Conservation (phyloP, 768 basidiomycete species). For the Suillus fuscotomentosus region DNA sequence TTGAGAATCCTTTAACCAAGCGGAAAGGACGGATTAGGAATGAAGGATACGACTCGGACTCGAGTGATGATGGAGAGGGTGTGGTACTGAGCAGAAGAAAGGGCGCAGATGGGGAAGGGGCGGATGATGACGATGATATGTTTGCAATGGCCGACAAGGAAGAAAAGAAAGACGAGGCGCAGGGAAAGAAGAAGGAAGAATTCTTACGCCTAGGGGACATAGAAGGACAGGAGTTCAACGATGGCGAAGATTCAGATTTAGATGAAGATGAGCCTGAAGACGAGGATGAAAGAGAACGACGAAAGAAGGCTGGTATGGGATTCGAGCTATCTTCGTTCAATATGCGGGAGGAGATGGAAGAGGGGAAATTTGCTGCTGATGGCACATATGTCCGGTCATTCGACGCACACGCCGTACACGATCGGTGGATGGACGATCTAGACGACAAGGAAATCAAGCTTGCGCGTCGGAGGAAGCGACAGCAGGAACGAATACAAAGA, state of each 20-base stretch:
- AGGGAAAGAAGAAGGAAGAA: conserved; percentile 60
- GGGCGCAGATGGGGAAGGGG: conserved; percentile 47
- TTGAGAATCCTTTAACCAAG: conserved; percentile 61
- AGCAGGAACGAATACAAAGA: conserved; percentile 69
- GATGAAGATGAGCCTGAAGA: conserved; percentile 51
- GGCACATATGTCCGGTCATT: conserved; percentile 83
- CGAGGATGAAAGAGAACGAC: conserved; percentile 75
- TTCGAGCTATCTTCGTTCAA: conserved; percentile 94
- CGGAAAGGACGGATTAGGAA: conserved; percentile 77
- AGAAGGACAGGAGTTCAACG: conserved; percentile 89
- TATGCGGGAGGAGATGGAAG: conserved; percentile 98
- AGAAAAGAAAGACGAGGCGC: conserved; percentile 43
- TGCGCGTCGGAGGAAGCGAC: conserved; percentile 73
- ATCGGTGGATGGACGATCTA: conserved; percentile 93
- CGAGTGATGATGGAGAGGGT: conserved; percentile 93
- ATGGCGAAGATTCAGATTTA: conserved; percentile 31
- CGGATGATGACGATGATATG: conserved; percentile 71
- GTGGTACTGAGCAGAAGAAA: conserved; percentile 81
- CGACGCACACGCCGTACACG: conserved; percentile 90
- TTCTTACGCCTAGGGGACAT: conserved; percentile 91
- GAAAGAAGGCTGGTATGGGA: conserved; percentile 88
- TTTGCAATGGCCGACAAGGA: conserved; percentile 68
- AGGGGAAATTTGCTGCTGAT: conserved; percentile 95
- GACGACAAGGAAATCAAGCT: conserved; percentile 84
- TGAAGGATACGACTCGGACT: conserved; percentile 92